These are phyloP conservation scores for Cercophora newfieldiana DNA, from an alignment of 495 filamentous ascomycete genomes.

Conservation along the genomic window DNA sequence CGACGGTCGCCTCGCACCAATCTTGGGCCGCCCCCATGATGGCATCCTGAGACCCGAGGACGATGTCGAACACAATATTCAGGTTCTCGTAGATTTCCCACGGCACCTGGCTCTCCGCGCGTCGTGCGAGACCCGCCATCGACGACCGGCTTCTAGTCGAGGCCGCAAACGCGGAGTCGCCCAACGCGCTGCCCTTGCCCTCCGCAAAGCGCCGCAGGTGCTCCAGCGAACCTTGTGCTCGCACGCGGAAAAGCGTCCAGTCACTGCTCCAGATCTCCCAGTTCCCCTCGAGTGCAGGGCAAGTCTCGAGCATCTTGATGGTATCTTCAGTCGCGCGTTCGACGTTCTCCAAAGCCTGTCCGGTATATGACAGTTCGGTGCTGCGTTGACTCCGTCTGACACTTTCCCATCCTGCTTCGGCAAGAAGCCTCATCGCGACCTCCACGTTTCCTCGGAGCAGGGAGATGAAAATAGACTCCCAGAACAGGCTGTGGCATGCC, in stretches of 20 bases:
- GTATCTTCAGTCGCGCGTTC: conserved; percentile 65
- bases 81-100: conserved; percentile 84
- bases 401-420: conserved; percentile 72
- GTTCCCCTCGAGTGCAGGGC: conserved; percentile 63
- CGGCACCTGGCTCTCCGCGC: conserved; percentile 78
- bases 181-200: conserved; percentile 53
- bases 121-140: conserved; percentile 60
- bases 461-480: conserved; percentile 69
- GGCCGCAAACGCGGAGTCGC: conserved; percentile 41
- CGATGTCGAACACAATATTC: conserved; percentile 68
- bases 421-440: conserved; percentile 62
- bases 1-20: conserved; percentile 84
- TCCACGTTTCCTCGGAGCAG: conserved; percentile 70
- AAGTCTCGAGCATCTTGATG: conserved; percentile 64
- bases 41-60: conserved; percentile 67
- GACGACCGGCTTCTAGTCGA: conserved; percentile 39
- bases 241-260: conserved; percentile 76
- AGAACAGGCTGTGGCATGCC: conserved; percentile 71
- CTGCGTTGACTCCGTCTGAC: conserved; percentile 53
- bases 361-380: conserved; percentile 66
- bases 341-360: conserved; percentile 70
- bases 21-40: conserved; percentile 72
- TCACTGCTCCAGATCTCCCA: conserved; percentile 77
- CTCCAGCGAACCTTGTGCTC: conserved; percentile 61
- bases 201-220: conserved; percentile 75